Base-by-base conservation (phyloP, 2,329 filamentous ascomycete genomes). In the Fusarium nygamai region DNA sequence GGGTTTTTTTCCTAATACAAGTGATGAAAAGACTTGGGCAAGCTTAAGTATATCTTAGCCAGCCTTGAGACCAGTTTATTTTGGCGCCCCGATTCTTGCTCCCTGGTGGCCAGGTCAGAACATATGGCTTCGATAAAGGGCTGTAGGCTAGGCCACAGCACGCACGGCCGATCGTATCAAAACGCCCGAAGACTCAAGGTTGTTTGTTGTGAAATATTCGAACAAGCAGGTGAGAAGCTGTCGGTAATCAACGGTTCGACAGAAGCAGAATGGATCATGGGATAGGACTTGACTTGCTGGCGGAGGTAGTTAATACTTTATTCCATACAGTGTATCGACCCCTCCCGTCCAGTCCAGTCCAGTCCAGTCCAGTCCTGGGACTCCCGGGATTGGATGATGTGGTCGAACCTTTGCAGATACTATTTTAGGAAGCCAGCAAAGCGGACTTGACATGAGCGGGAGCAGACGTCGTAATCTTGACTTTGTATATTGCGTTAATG, bases 371-470 rank as follows among this genome's bases (percentile, higher is more conserved):
- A 61, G 61, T 67, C 66, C 69, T 73, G 50, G 65, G 47, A 53
- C 20, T 39, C 64, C 51, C 29, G 27, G 76, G 68, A 76, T 78
- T 77, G 73, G 67, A 67, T 73, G 68, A 74, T 71, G 65, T 64
- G 64, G 60, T 57, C 71, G 64, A 69, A 61, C 56, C 68, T 72
- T 60, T 67, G 59, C 63, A 71, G 47, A 62, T 73, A 59, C 76
- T 78, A 78, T 78, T 78, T 77, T 78, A 64, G 53, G 71, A 27
- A 75, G 76, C 73, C 76, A 78, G 29, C 73, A 68, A 73, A 76
- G 50, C 48, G 71, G 68, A 64, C 50, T 61, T 63, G 56, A 51
- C 22, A 48, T 34, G 39, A 59, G 64, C 34, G 24, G 36, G 41
- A 43, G 22, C 31, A 53, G 24, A 17, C 31, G 20, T 44, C 14